Base-by-base conservation (phyloP, 208 protist genomes). In the Crithidia fasciculata region DNA sequence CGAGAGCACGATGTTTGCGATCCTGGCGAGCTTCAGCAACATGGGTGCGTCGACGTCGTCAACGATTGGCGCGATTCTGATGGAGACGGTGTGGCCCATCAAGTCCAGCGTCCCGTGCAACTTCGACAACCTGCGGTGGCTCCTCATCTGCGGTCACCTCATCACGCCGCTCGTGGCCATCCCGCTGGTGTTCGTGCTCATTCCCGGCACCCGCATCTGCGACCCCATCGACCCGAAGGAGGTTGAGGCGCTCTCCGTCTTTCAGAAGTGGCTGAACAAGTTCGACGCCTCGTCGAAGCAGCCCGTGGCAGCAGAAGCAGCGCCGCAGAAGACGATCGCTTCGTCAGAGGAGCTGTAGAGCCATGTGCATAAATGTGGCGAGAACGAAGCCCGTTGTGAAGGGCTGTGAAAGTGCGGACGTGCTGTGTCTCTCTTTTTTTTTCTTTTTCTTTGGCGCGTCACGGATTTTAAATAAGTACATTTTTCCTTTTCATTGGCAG, bases 11-110 rank as follows among this genome's bases (percentile, higher is more conserved):
- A 80, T 94, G 66, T 94, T 86, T 53, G 86, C 92, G 6, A 69
- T 95, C 28, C 78, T 96, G 50, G 92, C 89, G 19, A 90, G 89
- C 28, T 92, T 89, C 64, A 76, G 84, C 50, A 93, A 95, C 80
- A 74, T 96, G 66, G 89, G 89, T 37, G 63, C 61, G 41, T 76
- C 76, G 49, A 82, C 88, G 37, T 73, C 85, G n/a, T 62, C 55
- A 19, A 84, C 78, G 3, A 80, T 90, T 66, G 89, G 86, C 13
- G 76, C 82, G 43, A 67, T 90, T 15, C 50, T 94, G 63, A 87
- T 92, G 61, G 84, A 90, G 59, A 72, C 75, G 19, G 71, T 83
- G 39, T 87, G 74, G 76, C 83, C 83, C 5, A 75, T 95, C 12
- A 15, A 69, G 12, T 68, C 74, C 16, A 66, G 65, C 37, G 50